Evolutionary conservation across 805 yeast species (phyloP), one percentile per base, ranked within the genome.

Genomic region (Myxozyma nipponensis): DNA sequence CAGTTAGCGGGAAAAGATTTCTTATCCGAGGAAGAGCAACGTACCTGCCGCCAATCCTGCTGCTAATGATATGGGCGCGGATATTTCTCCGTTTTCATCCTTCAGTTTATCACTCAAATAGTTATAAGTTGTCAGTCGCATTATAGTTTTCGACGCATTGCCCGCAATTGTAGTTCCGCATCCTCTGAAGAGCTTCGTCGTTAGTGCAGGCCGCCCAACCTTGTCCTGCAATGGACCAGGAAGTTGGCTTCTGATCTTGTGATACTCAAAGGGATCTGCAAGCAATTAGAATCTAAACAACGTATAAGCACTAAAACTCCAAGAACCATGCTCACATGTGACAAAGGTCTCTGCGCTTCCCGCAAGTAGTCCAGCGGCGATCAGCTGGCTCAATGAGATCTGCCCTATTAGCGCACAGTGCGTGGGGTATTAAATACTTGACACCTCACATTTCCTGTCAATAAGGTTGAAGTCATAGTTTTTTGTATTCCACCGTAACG

Each of bases 111-210:
- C 81, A 77, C 22, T 88, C 79, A 50, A 84, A 70, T 81, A 78
- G 56, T 87, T 85, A 71, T 86, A 91, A 43, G 84, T 77, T 23
- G 82, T 71, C 61, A 90, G 81, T 49, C 98, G 70, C 4, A 88
- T 77, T 4, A 79, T 73, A 3, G 95, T 83, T 66, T 89, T 90
- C 47, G 82, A 61, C 0, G 86, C 75, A 52, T 82, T 81, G 3
- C 96, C 96, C 0, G 81, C 57, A 34, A 87, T 84, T 52, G 88
- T 67, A 0, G 95, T 87, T 44, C 85, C 77, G 59, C 86, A 79
- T 1, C 98, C 97, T 19, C 69, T 66, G 61, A 70, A 77, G 40
- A 22, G 59, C 50, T 42, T 58, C 44, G 30, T 44, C 28, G 35
- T 64, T 64, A 18, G 59, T 44, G 46, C 47, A 15, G 45, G 25